These are phyloP conservation scores for Craspedostauros australis DNA, from an alignment of 108 stramenopile genomes.

Conservation along the genomic window DNA sequence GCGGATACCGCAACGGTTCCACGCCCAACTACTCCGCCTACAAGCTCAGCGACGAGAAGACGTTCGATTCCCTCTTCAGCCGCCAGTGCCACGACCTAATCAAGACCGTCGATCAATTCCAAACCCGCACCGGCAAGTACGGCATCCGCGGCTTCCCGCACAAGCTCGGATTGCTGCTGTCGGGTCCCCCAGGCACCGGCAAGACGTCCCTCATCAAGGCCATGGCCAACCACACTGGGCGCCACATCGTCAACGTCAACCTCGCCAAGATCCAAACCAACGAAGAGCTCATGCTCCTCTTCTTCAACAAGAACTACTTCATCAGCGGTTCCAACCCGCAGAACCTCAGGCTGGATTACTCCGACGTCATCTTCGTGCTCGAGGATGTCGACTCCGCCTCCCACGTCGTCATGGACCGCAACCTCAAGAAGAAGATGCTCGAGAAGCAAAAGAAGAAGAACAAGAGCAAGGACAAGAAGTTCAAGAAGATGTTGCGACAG, in stretches of 20 bases:
- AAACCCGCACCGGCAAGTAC: constrained; percentile 47
- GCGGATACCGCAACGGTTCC: constrained; percentile 6
- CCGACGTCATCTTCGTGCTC: constrained; percentile 59
- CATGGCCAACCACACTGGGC: constrained; percentile 45
- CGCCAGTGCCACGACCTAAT: constrained; percentile 36
- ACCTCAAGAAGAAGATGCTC: constrained; percentile 17
- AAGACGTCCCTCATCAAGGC: constrained; percentile 77
- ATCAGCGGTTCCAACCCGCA: constrained; percentile 13
- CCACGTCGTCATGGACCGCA: constrained; percentile 41
- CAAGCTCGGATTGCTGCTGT: constrained; percentile 63
- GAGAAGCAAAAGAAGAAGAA: constrained; percentile 5
- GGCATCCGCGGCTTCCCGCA: constrained; percentile 60
- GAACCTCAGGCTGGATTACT: constrained; percentile 18
- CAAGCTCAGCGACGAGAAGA: constrained; percentile 52
- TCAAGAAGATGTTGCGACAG: constrained; percentile 17
- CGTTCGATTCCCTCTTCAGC: constrained; percentile 56
- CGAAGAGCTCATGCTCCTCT: constrained; percentile 42
- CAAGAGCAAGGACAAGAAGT: not conserved
- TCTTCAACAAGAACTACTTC: constrained; percentile 43
- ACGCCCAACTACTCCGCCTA: constrained; percentile 28
- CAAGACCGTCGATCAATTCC: constrained; percentile 28
- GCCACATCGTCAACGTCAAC: constrained; percentile 52
- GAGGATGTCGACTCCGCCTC: constrained; percentile 65
- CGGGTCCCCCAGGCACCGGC: constrained; percentile 84
- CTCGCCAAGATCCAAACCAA: constrained; percentile 51